phyloP scores from a whole-genome alignment of 2,329 filamentous ascomycete genomes.

The Fusarium pininemorale region DNA sequence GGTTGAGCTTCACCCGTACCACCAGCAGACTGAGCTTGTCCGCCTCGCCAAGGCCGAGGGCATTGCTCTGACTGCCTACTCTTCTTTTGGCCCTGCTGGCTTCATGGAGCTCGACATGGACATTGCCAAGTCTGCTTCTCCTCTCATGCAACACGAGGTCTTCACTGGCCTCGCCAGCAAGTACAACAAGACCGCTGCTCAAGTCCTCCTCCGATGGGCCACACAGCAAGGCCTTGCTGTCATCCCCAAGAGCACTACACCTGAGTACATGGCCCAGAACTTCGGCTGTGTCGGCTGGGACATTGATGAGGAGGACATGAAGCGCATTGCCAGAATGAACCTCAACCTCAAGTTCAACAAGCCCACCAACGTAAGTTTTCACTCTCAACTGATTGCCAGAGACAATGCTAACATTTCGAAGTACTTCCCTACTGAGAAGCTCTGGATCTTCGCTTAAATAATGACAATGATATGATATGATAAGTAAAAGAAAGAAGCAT shows the following conservation, averaged over 20 bases:
- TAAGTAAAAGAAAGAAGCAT: conserved; percentile 29
- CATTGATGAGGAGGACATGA: conserved; percentile 71
- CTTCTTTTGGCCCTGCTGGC: conserved; percentile 80
- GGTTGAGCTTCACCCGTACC: conserved; percentile 91
- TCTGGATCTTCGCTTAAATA: conserved; percentile 66
- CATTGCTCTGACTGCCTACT: conserved; percentile 83
- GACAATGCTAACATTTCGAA: conserved; percentile 40
- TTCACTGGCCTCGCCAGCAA: conserved; percentile 74
- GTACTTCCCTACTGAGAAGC: conserved; percentile 66
- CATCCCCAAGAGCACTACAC: conserved; percentile 78
- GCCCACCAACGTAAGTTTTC: conserved; percentile 70
- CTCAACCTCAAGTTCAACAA: conserved; percentile 79
- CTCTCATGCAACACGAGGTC: conserved; percentile 75
- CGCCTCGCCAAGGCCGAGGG: conserved; percentile 74
- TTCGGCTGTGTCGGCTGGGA: conserved; percentile 73
- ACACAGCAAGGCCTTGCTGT: conserved; percentile 84
- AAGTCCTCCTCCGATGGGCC: conserved; percentile 87
- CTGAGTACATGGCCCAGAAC: conserved; percentile 68
- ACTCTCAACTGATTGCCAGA: no score
- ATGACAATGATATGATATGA: conserved; percentile 17
- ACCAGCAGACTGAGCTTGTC: conserved; percentile 78
- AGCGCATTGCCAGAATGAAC: conserved; percentile 72
- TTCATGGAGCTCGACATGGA: conserved; percentile 82
- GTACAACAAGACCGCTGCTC: conserved; percentile 76
- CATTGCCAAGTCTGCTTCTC: conserved; percentile 63